phyloP scores from a whole-genome alignment of 2,329 filamentous ascomycete genomes.

The Leptographium flavum region DNA sequence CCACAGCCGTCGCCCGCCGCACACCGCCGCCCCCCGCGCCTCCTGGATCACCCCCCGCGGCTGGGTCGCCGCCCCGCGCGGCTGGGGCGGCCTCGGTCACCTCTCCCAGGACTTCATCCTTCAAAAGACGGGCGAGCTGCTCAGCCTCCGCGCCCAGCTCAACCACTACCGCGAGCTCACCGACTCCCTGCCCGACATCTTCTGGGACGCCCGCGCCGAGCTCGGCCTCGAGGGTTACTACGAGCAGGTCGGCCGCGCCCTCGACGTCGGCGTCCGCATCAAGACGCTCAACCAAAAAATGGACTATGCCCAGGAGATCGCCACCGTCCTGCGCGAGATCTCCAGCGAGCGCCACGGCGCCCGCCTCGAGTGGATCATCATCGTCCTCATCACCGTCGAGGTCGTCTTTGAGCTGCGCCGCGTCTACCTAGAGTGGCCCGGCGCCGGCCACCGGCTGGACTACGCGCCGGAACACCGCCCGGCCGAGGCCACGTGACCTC shows the following conservation, averaged over 20 bases:
- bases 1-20: conserved; percentile 7
- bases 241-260: conserved; percentile 75
- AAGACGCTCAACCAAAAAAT: conserved; percentile 91
- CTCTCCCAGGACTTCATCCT: conserved; percentile 69
- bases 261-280: conserved; percentile 87
- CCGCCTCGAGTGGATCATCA: conserved; percentile 89
- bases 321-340: conserved; percentile 73
- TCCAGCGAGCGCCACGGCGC: conserved; percentile 83
- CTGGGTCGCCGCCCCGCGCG: conserved; percentile 17
- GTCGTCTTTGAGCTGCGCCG: conserved; percentile 74
- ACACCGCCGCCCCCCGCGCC: conserved; percentile 18
- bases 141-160: conserved; percentile 77
- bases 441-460: too few species aligned
- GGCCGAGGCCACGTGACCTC: too few species aligned
- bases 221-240: conserved; percentile 89
- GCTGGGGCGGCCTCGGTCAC: conserved; percentile 24
- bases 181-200: conserved; percentile 85
- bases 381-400: conserved; percentile 82
- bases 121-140: conserved; percentile 82
- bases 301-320: conserved; percentile 94
- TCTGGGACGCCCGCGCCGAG: conserved; percentile 87
- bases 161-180: conserved; percentile 97
- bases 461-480: too few species aligned
- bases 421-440: conserved; percentile 31
- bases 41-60: background rate